phyloP scores from a whole-genome alignment of 768 basidiomycete species.

The Gloeostereum incarnatum region DNA sequence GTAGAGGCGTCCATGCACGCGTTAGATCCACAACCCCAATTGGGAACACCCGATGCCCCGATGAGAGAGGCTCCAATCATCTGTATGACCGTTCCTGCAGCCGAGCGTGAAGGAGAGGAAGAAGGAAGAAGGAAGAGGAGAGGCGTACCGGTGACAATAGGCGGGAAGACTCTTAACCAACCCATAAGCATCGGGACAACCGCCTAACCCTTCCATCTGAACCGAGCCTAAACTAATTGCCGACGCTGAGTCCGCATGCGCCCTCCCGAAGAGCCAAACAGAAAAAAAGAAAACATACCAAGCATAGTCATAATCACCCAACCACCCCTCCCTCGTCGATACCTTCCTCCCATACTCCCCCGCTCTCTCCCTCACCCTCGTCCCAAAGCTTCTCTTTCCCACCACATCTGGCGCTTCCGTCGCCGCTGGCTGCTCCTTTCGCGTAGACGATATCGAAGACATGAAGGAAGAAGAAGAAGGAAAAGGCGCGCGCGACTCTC shows the following conservation, averaged over 20 bases:
- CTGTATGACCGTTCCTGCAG: constrained; percentile 62
- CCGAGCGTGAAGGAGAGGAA: neutral
- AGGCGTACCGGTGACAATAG: constrained; percentile 58
- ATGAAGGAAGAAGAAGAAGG: too few species aligned
- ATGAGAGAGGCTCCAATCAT: constrained; percentile 76
- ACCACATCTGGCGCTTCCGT: too few species aligned
- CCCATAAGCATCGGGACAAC: constrained; percentile 79
- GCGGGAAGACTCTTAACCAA: constrained; percentile 68
- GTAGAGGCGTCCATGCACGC: constrained; percentile 53
- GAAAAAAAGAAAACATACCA: constrained; percentile 33
- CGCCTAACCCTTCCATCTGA: constrained; percentile 62
- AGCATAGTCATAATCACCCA: constrained; percentile 77
- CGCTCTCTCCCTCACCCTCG: too few species aligned
- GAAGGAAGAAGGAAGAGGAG: neutral
- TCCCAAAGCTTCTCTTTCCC: too few species aligned
- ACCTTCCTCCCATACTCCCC: constrained; percentile 22
- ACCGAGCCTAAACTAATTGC: constrained; percentile 75
- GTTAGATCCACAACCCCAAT: constrained; percentile 84
- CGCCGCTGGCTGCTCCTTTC: too few species aligned
- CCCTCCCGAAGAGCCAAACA: constrained; percentile 59
- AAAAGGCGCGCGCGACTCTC: too few species aligned
- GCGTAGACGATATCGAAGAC: too few species aligned
- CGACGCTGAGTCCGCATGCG: constrained; percentile 77
- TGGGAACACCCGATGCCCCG: constrained; percentile 61
- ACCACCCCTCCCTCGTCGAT: constrained; percentile 54